Evolutionary conservation across 768 basidiomycete species (phyloP).

Genomic region (Gymnopilus junonius): DNA sequence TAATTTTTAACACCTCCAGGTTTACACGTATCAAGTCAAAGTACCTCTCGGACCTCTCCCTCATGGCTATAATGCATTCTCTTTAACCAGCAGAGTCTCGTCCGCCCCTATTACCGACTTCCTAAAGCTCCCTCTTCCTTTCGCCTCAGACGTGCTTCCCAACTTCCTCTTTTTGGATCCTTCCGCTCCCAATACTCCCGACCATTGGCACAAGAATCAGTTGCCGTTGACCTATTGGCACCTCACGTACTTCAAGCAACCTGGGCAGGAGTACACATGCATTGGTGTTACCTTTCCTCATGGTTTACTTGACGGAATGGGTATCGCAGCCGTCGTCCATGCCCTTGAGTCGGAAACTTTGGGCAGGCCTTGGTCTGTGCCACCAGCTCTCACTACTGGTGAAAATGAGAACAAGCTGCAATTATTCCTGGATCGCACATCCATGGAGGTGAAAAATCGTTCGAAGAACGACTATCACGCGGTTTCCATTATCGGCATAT

Average conservation of each 20-base stretch:
- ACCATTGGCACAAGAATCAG: constrained; percentile 35
- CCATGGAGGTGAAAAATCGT: not conserved
- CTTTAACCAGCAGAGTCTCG: constrained; percentile 13
- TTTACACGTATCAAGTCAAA: not conserved
- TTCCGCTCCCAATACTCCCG: constrained; percentile 30
- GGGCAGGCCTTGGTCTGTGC: constrained; percentile 37
- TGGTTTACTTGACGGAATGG: constrained; percentile 44
- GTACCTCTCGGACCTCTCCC: not conserved
- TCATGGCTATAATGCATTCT: not conserved
- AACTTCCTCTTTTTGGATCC: constrained; percentile 36
- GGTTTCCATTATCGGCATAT: constrained; percentile 32
- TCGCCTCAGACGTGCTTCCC: constrained; percentile 37
- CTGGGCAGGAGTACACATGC: constrained; percentile 32
- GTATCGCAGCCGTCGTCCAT: constrained; percentile 36
- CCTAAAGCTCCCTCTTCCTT: constrained; percentile 32
- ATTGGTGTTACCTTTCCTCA: constrained; percentile 45
- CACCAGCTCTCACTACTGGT: constrained; percentile 33
- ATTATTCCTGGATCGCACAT: constrained; percentile 19
- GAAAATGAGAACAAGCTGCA: constrained; percentile 37
- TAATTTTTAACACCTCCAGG: not conserved
- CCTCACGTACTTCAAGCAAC: constrained; percentile 37
- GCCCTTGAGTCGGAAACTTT: constrained; percentile 43
- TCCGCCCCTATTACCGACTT: constrained; percentile 38
- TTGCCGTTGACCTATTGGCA: constrained; percentile 48
- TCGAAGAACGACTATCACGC: constrained; percentile 11